Evolutionary conservation across 2,329 filamentous ascomycete species (phyloP).

Genomic region (Fonsecaea monophora): DNA sequence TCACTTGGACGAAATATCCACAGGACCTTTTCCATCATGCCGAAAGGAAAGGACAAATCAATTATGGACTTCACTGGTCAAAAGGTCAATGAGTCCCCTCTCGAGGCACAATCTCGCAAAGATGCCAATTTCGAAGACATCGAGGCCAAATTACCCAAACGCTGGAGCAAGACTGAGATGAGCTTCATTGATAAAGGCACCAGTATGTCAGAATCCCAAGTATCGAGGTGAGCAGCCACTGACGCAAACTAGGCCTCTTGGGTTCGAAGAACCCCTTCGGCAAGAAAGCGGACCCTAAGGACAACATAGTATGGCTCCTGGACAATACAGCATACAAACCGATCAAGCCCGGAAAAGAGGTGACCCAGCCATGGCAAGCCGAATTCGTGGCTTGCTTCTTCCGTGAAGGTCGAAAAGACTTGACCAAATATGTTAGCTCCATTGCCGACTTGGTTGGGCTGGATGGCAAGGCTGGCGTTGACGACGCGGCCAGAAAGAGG

Average conservation of each 20-base stretch:
- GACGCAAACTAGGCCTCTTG: constrained; percentile 40
- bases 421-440: constrained; percentile 72
- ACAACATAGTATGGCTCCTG: constrained; percentile 83
- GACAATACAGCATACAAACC: constrained; percentile 83
- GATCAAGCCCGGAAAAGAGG: constrained; percentile 44
- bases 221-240: constrained; percentile 6
- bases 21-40: constrained; percentile 24
- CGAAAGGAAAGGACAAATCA: constrained; percentile 25
- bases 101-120: constrained; percentile 40
- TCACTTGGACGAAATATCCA: constrained; percentile 11
- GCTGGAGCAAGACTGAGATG: constrained; percentile 38
- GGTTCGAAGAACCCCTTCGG: constrained; percentile 63
- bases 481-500: constrained; percentile 66
- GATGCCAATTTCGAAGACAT: constrained; percentile 39
- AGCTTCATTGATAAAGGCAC: constrained; percentile 40
- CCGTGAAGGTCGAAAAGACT: constrained; percentile 69
- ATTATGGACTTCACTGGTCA: constrained; percentile 33
- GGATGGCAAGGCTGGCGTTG: constrained; percentile 59
- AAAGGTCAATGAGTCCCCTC: constrained; percentile 37
- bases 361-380: constrained; percentile 69
- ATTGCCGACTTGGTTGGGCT: constrained; percentile 74
- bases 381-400: constrained; percentile 87
- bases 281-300: constrained; percentile 64
- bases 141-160: constrained; percentile 39
- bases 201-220: constrained; percentile 21